Percentiles rank a stretch among this genome's conserved stretches.
These are phyloP conservation scores for Didymellaceae sp. DNA, from an alignment of 2,329 filamentous ascomycete genomes.

Conservation along the genomic window DNA sequence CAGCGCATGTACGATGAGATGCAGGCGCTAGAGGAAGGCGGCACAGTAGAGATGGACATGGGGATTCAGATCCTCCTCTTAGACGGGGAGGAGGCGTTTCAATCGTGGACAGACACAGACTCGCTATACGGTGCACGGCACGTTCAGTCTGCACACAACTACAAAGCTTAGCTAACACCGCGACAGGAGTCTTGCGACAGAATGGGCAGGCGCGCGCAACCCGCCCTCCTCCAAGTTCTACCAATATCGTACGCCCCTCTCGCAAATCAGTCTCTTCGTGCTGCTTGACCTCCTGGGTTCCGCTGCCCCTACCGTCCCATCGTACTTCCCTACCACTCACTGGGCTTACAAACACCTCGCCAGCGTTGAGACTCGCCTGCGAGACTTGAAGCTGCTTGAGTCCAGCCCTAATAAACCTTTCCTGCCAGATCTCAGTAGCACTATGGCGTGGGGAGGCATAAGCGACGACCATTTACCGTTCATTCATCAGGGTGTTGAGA, in stretches of 20 bases:
- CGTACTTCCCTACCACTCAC: conserved; percentile 88
- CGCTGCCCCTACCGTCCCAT: conserved; percentile 72
- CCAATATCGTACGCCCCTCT: conserved; percentile 73
- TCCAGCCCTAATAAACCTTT: conserved; percentile 61
- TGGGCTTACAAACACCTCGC: conserved; percentile 89
- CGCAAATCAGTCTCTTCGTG: conserved; percentile 85
- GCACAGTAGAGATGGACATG: conserved; percentile 72
- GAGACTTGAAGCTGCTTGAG: conserved; percentile 70
- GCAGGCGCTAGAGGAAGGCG: conserved; percentile 60
- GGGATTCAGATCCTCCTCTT: conserved; percentile 89
- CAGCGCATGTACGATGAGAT: conserved; percentile 82
- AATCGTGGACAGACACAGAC: conserved; percentile 78
- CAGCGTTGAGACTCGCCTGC: conserved; percentile 74
- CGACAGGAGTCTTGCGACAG: conserved; percentile 70
- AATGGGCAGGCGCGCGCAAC: conserved; percentile 77
- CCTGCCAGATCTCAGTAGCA: conserved; percentile 51
- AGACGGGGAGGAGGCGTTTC: conserved; percentile 94
- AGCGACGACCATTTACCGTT: conserved; percentile 94
- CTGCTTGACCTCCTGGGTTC: conserved; percentile 88
- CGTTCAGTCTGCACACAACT: conserved; percentile 15
- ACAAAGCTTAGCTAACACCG: neutral
- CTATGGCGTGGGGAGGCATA: conserved; percentile 55
- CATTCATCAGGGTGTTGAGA: conserved; percentile 80
- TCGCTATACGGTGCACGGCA: conserved; percentile 88
- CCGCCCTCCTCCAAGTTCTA: conserved; percentile 68